phyloP scores from a whole-genome alignment of 179 eudicot species.

The Beta macrorhiza region DNA sequence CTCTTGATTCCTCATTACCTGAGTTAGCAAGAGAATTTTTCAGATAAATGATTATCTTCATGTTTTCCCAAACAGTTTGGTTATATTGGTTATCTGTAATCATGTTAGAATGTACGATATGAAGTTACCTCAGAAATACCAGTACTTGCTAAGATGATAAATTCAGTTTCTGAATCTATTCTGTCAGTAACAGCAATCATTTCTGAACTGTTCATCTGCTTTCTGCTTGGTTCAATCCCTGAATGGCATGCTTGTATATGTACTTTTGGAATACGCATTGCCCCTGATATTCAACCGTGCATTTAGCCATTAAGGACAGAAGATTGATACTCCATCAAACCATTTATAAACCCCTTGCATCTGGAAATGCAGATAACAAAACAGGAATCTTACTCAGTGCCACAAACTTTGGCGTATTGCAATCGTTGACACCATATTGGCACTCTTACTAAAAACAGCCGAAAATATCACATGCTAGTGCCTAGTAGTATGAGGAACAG shows the following conservation, averaged over 20 bases:
- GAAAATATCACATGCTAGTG: too few relatives aligned
- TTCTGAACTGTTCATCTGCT: constrained; percentile 42
- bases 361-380: too few relatives aligned
- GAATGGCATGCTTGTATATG: constrained; percentile 28
- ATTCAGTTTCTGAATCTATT: constrained; percentile 65
- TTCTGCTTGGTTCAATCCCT: constrained; percentile 22
- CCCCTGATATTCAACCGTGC: constrained; percentile 36
- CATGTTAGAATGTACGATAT: background rate
- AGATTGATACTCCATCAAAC: too few relatives aligned
- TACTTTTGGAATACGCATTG: constrained; percentile 46
- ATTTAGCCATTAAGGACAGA: background rate
- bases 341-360: too few relatives aligned
- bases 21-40: background rate
- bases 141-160: constrained; percentile 64
- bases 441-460: too few relatives aligned
- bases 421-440: too few relatives aligned
- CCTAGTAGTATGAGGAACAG: too few relatives aligned
- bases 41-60: background rate
- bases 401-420: too few relatives aligned
- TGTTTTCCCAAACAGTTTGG: background rate
- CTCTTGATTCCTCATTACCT: constrained; percentile 80
- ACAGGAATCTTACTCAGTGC: too few relatives aligned
- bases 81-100: background rate
- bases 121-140: constrained; percentile 71
- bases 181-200: constrained; percentile 40